Evolutionary conservation across 805 yeast species (phyloP), one percentile per base, ranked within the genome.

Genomic region (Lipomyces kockii): DNA sequence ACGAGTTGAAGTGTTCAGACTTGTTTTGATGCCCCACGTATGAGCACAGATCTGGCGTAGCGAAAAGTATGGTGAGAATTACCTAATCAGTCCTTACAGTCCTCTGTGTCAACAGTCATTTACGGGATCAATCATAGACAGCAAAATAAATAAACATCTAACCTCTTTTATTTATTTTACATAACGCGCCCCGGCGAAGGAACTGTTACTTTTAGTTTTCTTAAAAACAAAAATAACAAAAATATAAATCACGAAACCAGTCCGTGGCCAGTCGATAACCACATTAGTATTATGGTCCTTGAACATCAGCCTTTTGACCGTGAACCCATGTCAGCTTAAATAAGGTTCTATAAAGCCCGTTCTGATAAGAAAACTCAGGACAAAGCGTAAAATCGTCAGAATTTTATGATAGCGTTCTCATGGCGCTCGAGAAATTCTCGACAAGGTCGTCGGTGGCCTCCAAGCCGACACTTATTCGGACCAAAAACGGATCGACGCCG

Each of bases 381-480:
- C 43, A 14, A 11, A 37, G 43, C 43, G 12, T 14, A 37, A 14
- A n/a, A 12, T 37, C 12, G 43, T 37, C 17, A 5, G 17, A 12
- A 37, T 17, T n/a, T 39, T 7, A 43, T 4, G 49, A 43, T n/a
- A 43, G 3, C 49, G 49, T 2, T 43, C 22, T n/a, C 49, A 43
- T 17, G 22, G 49, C 49, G 49, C 22, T 43, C 49, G 49, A 5
- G 22, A 43, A 43, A 7, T 22, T 43, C 49, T 43, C 49, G 49
- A 84, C 71, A 65, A 92, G 81, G 53, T 84, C 86, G 0, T 81
- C 83, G 49, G 83, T 81, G 57, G 88, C 89, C 77, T 92, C 97
- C 65, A 91, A 80, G 0, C 97, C 97, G 60, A 91, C 84, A 76
- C 95, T 89, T 63, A 92, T 82, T 76, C 97, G 83, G 55, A 92